Conservation (phyloP, 2,329 filamentous ascomycete species). For the Fusarium tuaranense region DNA sequence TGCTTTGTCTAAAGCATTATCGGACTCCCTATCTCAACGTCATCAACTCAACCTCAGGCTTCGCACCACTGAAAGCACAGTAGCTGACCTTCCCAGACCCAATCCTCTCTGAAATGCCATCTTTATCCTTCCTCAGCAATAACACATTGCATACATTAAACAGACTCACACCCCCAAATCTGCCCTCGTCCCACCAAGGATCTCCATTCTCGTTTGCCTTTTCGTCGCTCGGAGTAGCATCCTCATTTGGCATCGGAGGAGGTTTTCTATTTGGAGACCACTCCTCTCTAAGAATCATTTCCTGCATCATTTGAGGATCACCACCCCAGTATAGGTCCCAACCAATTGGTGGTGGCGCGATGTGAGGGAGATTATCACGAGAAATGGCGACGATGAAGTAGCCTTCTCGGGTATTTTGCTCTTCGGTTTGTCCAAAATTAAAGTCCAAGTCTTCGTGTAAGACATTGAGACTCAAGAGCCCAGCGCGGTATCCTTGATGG, state of each 20-base stretch:
- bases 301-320: slow-evolving; percentile 7
- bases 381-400: slow-evolving; percentile 16
- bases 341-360: slow-evolving; percentile 2
- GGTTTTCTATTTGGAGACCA: neutral
- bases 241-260: neutral
- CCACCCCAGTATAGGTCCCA: slow-evolving; percentile 21
- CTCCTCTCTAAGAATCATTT: slow-evolving; percentile 4
- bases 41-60: slow-evolving; percentile 9
- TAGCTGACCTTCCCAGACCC: slow-evolving; percentile 12
- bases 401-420: neutral
- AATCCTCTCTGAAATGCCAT: slow-evolving; percentile 5
- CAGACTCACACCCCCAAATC: neutral
- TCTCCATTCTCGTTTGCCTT: slow-evolving; percentile 20
- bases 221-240: neutral
- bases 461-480: slow-evolving; percentile 8
- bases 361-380: slow-evolving; percentile 2
- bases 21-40: neutral
- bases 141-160: slow-evolving; percentile 23
- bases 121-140: neutral
- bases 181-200: slow-evolving; percentile 14
- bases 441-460: neutral
- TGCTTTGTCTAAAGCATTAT: neutral
- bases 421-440: fast-evolving
- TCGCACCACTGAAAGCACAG: slow-evolving; percentile 5
- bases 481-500: slow-evolving; percentile 22